These are phyloP conservation scores for Lactarius psammicola DNA, from an alignment of 768 basidiomycete species.

Conservation along the genomic window DNA sequence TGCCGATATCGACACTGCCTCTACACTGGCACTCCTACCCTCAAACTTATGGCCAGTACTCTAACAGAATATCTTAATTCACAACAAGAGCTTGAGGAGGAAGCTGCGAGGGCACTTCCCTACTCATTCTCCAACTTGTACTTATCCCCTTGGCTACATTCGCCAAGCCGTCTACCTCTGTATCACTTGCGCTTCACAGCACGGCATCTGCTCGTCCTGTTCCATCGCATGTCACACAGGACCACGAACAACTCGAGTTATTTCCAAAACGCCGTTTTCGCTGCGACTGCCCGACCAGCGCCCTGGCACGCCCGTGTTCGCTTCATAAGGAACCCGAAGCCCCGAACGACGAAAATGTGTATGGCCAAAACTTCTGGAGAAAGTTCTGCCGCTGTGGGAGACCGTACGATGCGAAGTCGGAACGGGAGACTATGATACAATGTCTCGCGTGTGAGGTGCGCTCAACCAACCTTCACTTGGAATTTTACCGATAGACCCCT, in stretches of 20 bases:
- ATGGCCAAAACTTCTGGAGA: conserved; percentile 71
- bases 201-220: conserved; percentile 79
- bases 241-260: conserved; percentile 83
- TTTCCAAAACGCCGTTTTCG: conserved; percentile 83
- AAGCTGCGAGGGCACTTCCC: conserved; percentile 44
- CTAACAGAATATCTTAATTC: conserved; percentile 35
- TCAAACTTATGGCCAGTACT: conserved; percentile 26
- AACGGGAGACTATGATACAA: conserved; percentile 86
- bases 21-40: no score
- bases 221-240: conserved; percentile 83
- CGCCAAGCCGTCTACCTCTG: conserved; percentile 85
- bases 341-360: conserved; percentile 58
- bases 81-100: conserved; percentile 38
- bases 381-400: conserved; percentile 74
- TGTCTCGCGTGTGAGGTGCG: conserved; percentile 81
- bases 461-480: conserved; percentile 5
- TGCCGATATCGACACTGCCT: background rate
- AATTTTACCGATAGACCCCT: conserved; percentile 6
- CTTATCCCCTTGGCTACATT: conserved; percentile 39
- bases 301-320: conserved; percentile 60
- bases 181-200: conserved; percentile 61
- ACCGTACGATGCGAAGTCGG: conserved; percentile 68
- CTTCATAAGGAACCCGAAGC: conserved; percentile 55
- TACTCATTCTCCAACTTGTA: conserved; percentile 45
- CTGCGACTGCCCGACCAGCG: conserved; percentile 79